Conservation (phyloP, 352 stramenopile genomes). For the Pythium scleroteichum region DNA sequence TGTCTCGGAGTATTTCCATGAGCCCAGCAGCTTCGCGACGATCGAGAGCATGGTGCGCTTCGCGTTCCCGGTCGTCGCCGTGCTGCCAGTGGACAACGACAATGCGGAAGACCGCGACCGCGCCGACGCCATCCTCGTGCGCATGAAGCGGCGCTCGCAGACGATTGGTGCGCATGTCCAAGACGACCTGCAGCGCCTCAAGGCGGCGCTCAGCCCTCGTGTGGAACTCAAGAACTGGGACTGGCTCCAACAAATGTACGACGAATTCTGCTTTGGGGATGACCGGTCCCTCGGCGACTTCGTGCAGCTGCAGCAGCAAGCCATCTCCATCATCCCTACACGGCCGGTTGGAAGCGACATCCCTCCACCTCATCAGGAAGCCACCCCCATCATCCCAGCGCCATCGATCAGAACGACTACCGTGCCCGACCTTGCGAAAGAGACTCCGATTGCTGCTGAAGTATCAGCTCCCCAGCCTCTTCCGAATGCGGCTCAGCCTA, state of each 20-base stretch:
- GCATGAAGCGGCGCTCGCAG: neutral
- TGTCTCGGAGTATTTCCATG: conserved; percentile 1
- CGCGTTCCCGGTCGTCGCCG: conserved; percentile 16
- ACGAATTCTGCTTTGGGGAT: conserved; percentile 16
- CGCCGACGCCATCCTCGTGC: conserved; percentile 9
- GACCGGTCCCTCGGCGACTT: conserved; percentile 8
- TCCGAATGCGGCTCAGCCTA: too few relatives aligned
- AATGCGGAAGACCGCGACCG: conserved; percentile 4
- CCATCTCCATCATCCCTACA: conserved; percentile 14
- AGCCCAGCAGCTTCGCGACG: conserved; percentile 7
- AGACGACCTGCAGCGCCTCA: neutral
- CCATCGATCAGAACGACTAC: too few relatives aligned
- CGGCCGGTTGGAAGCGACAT: neutral
- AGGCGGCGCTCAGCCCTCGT: neutral
- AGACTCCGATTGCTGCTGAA: too few relatives aligned
- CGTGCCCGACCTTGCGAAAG: too few relatives aligned
- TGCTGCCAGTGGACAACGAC: conserved; percentile 9
- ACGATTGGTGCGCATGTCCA: neutral
- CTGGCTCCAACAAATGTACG: conserved; percentile 18
- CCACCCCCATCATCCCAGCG: too few relatives aligned
- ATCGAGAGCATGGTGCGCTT: conserved; percentile 15
- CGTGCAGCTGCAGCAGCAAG: conserved; percentile 5
- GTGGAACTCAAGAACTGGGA: conserved; percentile 20
- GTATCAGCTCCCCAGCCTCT: too few relatives aligned
- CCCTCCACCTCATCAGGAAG: too few relatives aligned